Evolutionary conservation across 169 alveolate genomes (phyloP), one percentile per base, ranked within the genome.

Genomic region (Eimeria tenella): DNA sequence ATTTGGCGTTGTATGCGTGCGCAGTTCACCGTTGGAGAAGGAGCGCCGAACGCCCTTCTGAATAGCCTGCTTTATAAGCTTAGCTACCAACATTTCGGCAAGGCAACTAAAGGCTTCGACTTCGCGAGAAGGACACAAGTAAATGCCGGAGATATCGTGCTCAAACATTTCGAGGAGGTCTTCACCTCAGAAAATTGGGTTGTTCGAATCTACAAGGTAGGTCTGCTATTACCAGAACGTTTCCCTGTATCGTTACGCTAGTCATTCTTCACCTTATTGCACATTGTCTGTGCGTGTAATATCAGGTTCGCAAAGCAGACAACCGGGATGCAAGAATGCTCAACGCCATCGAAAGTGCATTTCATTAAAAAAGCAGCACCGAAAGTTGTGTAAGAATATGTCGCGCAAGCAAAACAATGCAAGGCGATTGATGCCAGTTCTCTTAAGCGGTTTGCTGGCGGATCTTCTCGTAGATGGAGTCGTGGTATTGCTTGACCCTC

Each of bases 131-230:
- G 94, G 96, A 86, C 97, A 95, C 87, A 87, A 84, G 68, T 95
- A 94, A 89, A 94, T 96, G 97, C 83, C 98, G 97, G 62, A 75
- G 90, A 58, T 56, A 73, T 97, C 93, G 70, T 96, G 96, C 96
- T 99, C 42, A 97, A 94, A 50, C 97, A 98, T 94, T 99, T 99
- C 94, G 98, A 97, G 94, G 99, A 99, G 96, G 99, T 98, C 1
- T 99, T 96, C 96, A 99, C 99, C 17, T 96, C 99, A 13, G 98
- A 98, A 93, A 97, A 98, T 90, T 99, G 99, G 99, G 97, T 99
- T 70, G 99, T 99, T 71, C 98, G 99, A 91, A 98, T 99, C 58
- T 99, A 98, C 97, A 98, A 97, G 86, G 98, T 97, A 52, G 95
- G 55, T 56, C 5, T 21, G 58, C 73, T 58, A 23, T 71, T 81